phyloP scores from a whole-genome alignment of 1,284 basidiomycete species.

The Singerocomus inundabilis region DNA sequence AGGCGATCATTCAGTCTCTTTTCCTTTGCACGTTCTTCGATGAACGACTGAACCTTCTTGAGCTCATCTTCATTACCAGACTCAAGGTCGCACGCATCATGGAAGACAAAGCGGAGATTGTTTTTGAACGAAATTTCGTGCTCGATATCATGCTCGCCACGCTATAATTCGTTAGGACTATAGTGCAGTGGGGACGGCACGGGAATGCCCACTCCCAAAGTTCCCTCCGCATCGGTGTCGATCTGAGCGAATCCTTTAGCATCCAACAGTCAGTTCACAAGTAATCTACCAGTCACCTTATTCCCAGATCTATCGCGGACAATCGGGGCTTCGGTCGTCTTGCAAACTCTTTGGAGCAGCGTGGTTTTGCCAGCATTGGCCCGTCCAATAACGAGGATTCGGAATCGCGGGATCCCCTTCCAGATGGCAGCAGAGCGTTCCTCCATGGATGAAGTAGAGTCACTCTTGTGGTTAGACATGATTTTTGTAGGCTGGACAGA shows the following conservation, averaged over 20 bases:
- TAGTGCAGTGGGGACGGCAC: no score
- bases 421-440: no score
- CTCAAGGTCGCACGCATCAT: not conserved
- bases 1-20: not conserved
- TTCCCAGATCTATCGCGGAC: not conserved
- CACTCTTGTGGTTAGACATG: no score
- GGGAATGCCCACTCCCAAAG: no score
- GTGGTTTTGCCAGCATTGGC: not conserved
- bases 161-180: no score
- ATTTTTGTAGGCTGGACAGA: no score
- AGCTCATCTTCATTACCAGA: not conserved
- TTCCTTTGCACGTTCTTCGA: not conserved
- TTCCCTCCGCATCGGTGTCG: no score
- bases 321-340: not conserved
- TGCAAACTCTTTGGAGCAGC: not conserved
- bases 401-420: not conserved
- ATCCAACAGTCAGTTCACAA: no score
- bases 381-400: not conserved
- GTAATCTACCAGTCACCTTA: not conserved
- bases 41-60: not conserved
- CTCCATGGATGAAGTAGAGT: no score
- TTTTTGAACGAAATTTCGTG: constrained; percentile 26
- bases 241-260: no score
- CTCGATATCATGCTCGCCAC: no score
- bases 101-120: not conserved